Evolutionary conservation across 768 basidiomycete genomes (phyloP).

Genomic region (Mrakia gelida): DNA sequence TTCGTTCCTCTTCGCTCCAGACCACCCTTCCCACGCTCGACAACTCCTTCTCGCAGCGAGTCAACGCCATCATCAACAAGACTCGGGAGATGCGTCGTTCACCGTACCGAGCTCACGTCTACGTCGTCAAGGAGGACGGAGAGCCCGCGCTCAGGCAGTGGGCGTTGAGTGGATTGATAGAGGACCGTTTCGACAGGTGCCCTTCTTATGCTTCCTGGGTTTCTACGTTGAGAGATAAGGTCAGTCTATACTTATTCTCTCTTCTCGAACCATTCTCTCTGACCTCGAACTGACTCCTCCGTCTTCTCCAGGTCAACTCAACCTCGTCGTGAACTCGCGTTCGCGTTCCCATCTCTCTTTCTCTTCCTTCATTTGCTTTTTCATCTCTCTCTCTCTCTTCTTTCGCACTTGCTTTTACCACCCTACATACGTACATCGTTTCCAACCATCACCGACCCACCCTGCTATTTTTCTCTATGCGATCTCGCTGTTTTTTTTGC

Average conservation of each 20-base stretch:
- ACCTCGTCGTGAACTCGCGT: neutral
- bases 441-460: no score
- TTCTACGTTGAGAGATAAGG: conserved; percentile 84
- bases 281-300: neutral
- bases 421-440: no score
- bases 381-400: no score
- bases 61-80: conserved; percentile 91
- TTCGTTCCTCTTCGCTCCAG: conserved; percentile 46
- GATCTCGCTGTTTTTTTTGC: no score
- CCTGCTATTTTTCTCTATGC: no score
- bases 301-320: neutral
- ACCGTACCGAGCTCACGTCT: conserved; percentile 58
- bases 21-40: conserved; percentile 83
- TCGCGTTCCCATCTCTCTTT: no score
- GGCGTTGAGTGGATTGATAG: conserved; percentile 90
- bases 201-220: conserved; percentile 97
- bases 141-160: conserved; percentile 90
- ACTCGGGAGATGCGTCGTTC: conserved; percentile 89
- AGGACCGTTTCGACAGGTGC: conserved; percentile 89
- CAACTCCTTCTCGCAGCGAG: conserved; percentile 90
- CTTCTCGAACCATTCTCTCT: neutral
- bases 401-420: no score
- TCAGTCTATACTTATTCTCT: no score
- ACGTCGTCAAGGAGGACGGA: conserved; percentile 90
- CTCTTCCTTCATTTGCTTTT: no score